phyloP scores from a whole-genome alignment of 192 early-diverging fungal species.

The Umbelopsis isabellina region DNA sequence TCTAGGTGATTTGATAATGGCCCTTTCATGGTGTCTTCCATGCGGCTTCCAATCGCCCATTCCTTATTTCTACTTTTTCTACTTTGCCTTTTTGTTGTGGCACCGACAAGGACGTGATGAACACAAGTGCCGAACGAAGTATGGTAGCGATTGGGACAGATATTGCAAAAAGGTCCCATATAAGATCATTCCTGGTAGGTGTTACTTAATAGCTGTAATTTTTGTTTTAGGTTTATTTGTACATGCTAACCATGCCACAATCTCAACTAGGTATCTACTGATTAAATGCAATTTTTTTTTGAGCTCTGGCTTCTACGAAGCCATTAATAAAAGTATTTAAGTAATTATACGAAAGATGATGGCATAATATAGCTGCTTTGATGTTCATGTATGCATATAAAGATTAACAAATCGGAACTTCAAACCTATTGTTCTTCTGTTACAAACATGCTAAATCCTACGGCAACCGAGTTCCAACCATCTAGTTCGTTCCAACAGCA shows the following conservation, averaged over 20 bases:
- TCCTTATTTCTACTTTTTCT: constrained; percentile 93
- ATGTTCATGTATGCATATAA: no score
- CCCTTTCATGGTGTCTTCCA: constrained; percentile 87
- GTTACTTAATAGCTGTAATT: no score
- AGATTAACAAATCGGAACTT: background rate
- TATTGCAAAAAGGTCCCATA: constrained; percentile 84
- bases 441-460: constrained; percentile 14
- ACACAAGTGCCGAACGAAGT: constrained; percentile 88
- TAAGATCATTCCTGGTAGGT: constrained; percentile 78
- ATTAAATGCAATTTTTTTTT: background rate
- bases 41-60: constrained; percentile 79
- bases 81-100: constrained; percentile 88
- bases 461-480: constrained; percentile 10
- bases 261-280: background rate
- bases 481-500: constrained; percentile 1
- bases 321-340: background rate
- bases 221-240: background rate
- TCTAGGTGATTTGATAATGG: constrained; percentile 92
- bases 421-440: background rate
- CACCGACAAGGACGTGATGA: constrained; percentile 92
- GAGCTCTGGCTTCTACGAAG: background rate
- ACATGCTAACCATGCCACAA: background rate
- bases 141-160: constrained; percentile 90
- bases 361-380: background rate
- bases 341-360: background rate